Evolutionary conservation across 768 basidiomycete species (phyloP).

Genomic region (Fistulinella prunicolor): DNA sequence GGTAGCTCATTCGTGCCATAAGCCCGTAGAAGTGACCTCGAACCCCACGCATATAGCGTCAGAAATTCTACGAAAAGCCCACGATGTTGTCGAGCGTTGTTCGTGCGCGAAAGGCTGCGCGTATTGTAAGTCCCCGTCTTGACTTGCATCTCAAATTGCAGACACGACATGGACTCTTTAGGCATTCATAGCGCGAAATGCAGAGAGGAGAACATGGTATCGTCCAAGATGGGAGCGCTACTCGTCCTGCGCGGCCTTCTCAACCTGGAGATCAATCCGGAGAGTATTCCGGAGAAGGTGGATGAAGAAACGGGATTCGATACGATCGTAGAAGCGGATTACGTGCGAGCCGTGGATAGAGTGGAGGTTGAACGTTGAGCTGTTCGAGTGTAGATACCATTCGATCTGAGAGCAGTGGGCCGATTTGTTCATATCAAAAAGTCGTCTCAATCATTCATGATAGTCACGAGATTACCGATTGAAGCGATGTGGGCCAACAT

Average conservation of each 20-base stretch:
- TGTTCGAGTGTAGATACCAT: neutral
- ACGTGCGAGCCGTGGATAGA: conserved; percentile 43
- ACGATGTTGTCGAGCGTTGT: conserved; percentile 56
- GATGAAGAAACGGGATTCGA: conserved; percentile 33
- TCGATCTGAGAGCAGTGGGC: neutral
- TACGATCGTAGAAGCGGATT: conserved; percentile 54
- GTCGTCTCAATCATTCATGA: no score
- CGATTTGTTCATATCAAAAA: no score
- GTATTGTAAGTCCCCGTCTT: conserved; percentile 47
- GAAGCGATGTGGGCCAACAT: no score
- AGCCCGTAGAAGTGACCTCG: neutral
- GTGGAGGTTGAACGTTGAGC: conserved; percentile 43
- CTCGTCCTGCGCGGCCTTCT: conserved; percentile 64
- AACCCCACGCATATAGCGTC: conserved; percentile 39
- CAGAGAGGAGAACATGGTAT: conserved; percentile 68
- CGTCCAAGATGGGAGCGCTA: conserved; percentile 72
- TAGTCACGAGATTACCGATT: no score
- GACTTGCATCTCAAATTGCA: neutral
- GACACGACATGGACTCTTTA: conserved; percentile 22
- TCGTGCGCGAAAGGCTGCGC: conserved; percentile 67
- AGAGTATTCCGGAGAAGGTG: conserved; percentile 35
- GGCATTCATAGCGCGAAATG: conserved; percentile 68
- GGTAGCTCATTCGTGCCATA: neutral
- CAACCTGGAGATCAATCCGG: conserved; percentile 38
- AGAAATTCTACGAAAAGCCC: conserved; percentile 58